Percentiles rank a stretch among this genome's conserved stretches.
Evolutionary conservation across 352 stramenopile species (phyloP).

Genomic region (Phytophthora palmivora): DNA sequence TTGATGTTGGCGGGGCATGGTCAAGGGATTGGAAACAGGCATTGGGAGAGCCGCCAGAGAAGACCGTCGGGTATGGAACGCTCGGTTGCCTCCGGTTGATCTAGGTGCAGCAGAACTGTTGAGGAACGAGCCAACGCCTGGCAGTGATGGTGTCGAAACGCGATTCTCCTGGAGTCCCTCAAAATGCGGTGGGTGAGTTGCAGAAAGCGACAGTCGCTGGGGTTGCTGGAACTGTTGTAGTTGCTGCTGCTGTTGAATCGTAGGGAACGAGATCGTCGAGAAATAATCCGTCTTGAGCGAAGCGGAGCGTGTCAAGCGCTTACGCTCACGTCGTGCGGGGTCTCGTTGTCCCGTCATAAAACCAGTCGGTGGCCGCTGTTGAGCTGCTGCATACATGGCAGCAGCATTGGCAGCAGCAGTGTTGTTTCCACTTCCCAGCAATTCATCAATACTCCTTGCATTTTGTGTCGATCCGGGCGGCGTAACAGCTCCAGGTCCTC

Average conservation of each 20-base stretch:
- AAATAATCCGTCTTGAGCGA: slow-evolving; percentile 85
- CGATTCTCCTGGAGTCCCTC: slow-evolving; percentile 39
- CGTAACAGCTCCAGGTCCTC: slow-evolving; percentile 5
- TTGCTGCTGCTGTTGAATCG: slow-evolving; percentile 41
- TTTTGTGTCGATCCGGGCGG: slow-evolving; percentile 19
- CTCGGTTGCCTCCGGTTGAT: slow-evolving; percentile 28
- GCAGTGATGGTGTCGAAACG: slow-evolving; percentile 40
- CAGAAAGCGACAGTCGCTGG: slow-evolving; percentile 39
- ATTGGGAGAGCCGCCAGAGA: slow-evolving; percentile 62
- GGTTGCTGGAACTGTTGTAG: slow-evolving; percentile 27
- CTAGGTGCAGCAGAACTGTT: slow-evolving; percentile 24
- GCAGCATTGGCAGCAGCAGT: slow-evolving; percentile 24
- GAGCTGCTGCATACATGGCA: slow-evolving; percentile 27
- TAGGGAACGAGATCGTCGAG: slow-evolving; percentile 52
- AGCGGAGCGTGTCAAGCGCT: slow-evolving; percentile 71
- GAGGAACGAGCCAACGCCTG: slow-evolving; percentile 46
- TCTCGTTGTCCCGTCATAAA: slow-evolving; percentile 46
- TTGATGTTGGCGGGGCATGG: slow-evolving; percentile 22
- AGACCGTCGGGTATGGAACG: slow-evolving; percentile 51
- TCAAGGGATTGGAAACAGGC: slow-evolving; percentile 42
- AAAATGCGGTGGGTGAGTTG: slow-evolving; percentile 45
- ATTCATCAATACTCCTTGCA: slow-evolving; percentile 56
- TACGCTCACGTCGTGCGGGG: slow-evolving; percentile 61
- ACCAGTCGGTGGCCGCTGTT: slow-evolving; percentile 30
- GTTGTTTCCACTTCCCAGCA: slow-evolving; percentile 36